Evolutionary conservation across 1,139 yeast species (phyloP).

Genomic region (Diutina rugosa): DNA sequence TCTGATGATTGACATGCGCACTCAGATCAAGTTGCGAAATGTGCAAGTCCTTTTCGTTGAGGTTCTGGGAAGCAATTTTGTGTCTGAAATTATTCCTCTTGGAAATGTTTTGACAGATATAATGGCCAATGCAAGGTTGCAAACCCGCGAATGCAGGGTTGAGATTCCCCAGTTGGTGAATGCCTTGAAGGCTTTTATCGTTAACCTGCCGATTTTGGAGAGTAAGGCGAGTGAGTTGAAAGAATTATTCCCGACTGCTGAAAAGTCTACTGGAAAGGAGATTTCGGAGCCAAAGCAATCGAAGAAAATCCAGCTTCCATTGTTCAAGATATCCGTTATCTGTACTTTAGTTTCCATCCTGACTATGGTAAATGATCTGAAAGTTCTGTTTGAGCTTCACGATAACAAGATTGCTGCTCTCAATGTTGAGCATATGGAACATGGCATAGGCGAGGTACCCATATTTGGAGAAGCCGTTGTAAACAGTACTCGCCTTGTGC

Average conservation of each 20-base stretch:
- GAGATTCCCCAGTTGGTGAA: not conserved
- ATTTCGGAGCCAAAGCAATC: not conserved
- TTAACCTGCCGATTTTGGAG: not conserved
- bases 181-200: not conserved
- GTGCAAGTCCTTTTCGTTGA: not conserved
- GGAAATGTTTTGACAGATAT: not conserved
- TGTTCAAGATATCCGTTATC: not conserved
- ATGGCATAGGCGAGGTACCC: conserved; percentile 7
- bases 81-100: not conserved
- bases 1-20: not conserved
- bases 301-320: not conserved
- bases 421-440: conserved; percentile 10
- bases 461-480: conserved; percentile 25
- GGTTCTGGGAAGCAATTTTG: not conserved
- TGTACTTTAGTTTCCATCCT: not conserved
- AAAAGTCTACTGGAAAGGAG: not conserved
- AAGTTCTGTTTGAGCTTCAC: not conserved
- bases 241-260: not conserved
- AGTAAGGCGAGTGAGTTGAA: not conserved
- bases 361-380: not conserved
- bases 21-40: not conserved
- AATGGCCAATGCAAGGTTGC: not conserved
- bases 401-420: conserved; percentile 7
- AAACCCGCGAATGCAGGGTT: not conserved
- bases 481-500: conserved; percentile 28